Base-by-base conservation (phyloP, 176 grass and related monocot genomes). In the Cocos nucifera region DNA sequence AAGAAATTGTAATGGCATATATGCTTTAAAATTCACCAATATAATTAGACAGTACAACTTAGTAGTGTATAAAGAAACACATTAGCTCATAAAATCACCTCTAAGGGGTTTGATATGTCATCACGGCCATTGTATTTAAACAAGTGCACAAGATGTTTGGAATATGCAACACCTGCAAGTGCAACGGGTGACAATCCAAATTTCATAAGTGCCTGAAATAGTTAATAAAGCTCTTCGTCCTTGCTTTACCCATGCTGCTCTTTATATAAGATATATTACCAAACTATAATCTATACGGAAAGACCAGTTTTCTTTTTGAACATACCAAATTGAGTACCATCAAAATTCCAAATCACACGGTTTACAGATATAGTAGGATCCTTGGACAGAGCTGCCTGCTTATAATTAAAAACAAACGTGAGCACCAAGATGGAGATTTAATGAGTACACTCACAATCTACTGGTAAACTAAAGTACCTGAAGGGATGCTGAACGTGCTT, bases 251-350 rank as follows among this genome's bases (percentile, higher is more conserved):
- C 35, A 44, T 44, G 35, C 35, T 44, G 10, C 10, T 44, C 8
- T 44, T 44, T 14, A 44, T 44, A 44, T 35, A 35, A 35, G 1
- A 35, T 14, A 44, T 44, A 44, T 44, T 44, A 44, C 35, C 2
- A 10, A 14, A 44, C 35, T 44, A 14, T 44, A 44, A 44, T 44
- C 8, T 10, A 44, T 44, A 44, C 10, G 35, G 35, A 44, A 44
- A 44, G 35, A 44, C 35, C 10, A 14, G 9, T 44, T 44, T 44
- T 44, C 35, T 44, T 44, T 44, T 44, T 44, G 24, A 77, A 48
- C 64, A 50, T 63, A 78, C 75, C 75, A 27, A 69, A 70, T n/a
- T 55, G 27, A 29, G n/a, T 54, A 5, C 75, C 75, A 27, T 78
- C 66, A 70, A 49, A 17, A 51, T 22, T 62, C 75, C 75, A 78